phyloP scores from a whole-genome alignment of 371 early-diverging fungal genomes.

The Apophysomyces trapeziformis region DNA sequence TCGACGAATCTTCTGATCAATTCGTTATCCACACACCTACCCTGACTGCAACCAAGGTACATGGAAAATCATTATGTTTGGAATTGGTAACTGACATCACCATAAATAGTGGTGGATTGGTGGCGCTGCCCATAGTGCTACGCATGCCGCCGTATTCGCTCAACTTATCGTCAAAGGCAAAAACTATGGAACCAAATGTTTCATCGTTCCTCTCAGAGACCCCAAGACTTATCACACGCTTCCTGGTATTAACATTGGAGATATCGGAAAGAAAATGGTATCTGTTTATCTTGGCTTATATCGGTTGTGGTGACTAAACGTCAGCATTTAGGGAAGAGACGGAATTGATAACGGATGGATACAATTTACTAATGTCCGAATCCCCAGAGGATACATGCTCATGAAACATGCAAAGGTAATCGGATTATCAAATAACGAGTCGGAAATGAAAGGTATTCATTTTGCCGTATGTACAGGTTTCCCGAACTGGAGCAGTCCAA shows the following conservation, averaged over 20 bases:
- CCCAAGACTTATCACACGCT: constrained; percentile 58
- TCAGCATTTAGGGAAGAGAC: constrained; percentile 59
- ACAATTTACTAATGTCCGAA: constrained; percentile 80
- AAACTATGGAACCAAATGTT: constrained; percentile 80
- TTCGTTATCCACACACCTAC: constrained; percentile 92
- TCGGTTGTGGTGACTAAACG: not conserved
- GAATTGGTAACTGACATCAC: not conserved
- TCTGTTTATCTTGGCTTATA: not conserved
- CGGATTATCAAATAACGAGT: not conserved
- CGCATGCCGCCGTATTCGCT: constrained; percentile 83
- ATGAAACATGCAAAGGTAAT: constrained; percentile 87
- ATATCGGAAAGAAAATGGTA: constrained; percentile 76
- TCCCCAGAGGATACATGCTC: constrained; percentile 83
- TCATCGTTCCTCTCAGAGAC: constrained; percentile 75
- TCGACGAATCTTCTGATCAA: constrained; percentile 81
- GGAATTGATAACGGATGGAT: constrained; percentile 89
- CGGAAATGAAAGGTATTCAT: not conserved
- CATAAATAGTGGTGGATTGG: constrained; percentile 91
- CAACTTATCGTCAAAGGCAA: constrained; percentile 79
- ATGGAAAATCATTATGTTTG: not conserved
- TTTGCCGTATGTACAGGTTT: constrained; percentile 49
- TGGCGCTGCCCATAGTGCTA: constrained; percentile 88
- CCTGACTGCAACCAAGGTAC: constrained; percentile 83
- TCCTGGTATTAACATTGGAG: constrained; percentile 73
- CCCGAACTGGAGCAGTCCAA: constrained; percentile 71